Percentiles rank a stretch among this genome's conserved stretches.
These are phyloP conservation scores for Alternaria infectoria DNA, from an alignment of 2,329 filamentous ascomycete genomes.

Conservation along the genomic window DNA sequence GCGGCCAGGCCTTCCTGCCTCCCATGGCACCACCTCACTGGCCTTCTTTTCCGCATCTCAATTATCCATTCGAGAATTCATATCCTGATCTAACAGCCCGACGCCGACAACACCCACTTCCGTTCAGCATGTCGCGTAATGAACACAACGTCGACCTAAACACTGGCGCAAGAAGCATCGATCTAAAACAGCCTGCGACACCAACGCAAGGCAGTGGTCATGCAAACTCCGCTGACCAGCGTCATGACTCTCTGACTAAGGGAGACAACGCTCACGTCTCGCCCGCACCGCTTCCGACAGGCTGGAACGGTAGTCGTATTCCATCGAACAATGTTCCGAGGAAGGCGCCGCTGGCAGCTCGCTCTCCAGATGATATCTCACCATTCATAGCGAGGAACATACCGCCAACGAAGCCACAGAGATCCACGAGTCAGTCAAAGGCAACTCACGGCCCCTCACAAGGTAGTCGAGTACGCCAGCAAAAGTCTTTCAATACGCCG, in stretches of 20 bases:
- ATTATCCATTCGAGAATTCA: background rate
- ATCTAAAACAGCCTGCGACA: background rate
- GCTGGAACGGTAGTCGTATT: background rate
- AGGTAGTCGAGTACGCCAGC: background rate
- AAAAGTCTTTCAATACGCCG: background rate
- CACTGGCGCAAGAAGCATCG: background rate
- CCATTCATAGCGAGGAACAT: background rate
- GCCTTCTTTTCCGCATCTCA: background rate
- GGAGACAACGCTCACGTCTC: background rate
- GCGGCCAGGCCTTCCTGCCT: background rate
- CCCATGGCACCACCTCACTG: background rate
- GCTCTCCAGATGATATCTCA: background rate
- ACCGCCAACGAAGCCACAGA: background rate
- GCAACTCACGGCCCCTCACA: background rate
- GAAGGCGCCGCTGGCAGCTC: conserved; percentile 6
- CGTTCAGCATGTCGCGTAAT: background rate
- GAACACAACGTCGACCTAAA: background rate
- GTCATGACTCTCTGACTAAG: background rate
- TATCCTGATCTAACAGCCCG: background rate
- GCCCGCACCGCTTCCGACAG: background rate
- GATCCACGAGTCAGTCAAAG: background rate
- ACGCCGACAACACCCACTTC: background rate
- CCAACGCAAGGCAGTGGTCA: background rate
- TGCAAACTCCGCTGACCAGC: background rate
- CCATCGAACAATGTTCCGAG: background rate